Base-by-base conservation (phyloP, 768 basidiomycete genomes). In the Pholiota microspora region DNA sequence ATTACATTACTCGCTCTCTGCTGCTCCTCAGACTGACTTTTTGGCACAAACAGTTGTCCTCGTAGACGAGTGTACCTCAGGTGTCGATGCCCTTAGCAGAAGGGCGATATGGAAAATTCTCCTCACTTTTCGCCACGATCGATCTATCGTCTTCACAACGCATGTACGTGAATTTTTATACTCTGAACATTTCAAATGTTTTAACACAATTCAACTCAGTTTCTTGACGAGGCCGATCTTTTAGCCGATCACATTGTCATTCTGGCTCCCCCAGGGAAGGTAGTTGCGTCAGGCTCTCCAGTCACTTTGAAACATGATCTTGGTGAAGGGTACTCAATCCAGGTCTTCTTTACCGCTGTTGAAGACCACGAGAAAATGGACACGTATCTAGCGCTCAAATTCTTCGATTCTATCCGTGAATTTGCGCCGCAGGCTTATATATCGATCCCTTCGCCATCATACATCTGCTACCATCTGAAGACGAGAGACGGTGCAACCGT, bases 211-310 rank as follows among this genome's bases (percentile, higher is more conserved):
- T 35, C 31, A 31, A 13, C 49, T 27, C 59, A 85, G 83, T 88
- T 89, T 70, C 74, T 90, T 0, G 89, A 91, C 54, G 88, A 91
- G 69, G 89, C 89, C 0, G 89, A 92, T 62, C 74, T 92, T 7
- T 72, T 92, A 12, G 89, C 83, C 0, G 89, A 92, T 60, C 75
- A 82, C 12, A 88, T 92, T 49, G 88, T 85, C 0, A 84, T 92
- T 48, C 72, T 92, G 6, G 84, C 84, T 12, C 81, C 86, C 0
- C 89, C 90, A 1, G 90, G 89, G 16, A 88, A 82, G 58, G 71
- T 91, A 2, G 79, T 92, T 3, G 89, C 88, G 0, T 76, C 82
- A 47, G 88, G 86, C 7, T 77, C 86, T 1, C 90, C 90, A 3
- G 88, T 92, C 2, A 62, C 80, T 15, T 73, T 92, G 24, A 92